Evolutionary conservation across 331 rosid genomes (phyloP), one percentile per base, ranked within the genome.

Genomic region (Erythrophleum ivorense): DNA sequence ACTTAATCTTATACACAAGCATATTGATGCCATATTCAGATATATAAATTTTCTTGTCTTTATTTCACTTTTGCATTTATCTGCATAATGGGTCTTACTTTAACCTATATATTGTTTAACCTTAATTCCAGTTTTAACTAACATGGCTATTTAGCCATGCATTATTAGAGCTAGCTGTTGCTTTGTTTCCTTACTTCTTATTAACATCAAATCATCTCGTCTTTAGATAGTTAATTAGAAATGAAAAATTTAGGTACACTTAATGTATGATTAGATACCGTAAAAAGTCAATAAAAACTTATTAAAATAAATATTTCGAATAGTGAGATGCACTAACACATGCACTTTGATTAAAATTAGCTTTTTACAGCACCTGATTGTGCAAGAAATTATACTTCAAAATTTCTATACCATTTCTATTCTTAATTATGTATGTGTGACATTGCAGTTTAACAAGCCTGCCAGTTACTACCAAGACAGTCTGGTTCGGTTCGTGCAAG

Each of bases 401-500:
- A 8, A 31, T 29, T 60, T 29, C 8, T 0, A 0, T 29, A 6
- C 48, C 62, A 16, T 67, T 68, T n/a, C 5, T 9, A 8, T 65
- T 38, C 54, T 45, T 43, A 24, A 53, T 36, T 38, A 40, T 40
- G 59, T 3, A 40, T 66, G 76, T 78, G n/a, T 77, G 81, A n/a
- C 40, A 12, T 62, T 85, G 86, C 66, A 89, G 92, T 10, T 64
- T 50, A 76, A 45, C 38, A 18, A 9, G 31, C 71, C 36, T 14
- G 59, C 67, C 0, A 7, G 4, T 7, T 62, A 80, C 18, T 88
- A 88, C 77, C 74, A 69, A 84, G 84, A 85, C 14, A 90, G 92
- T 67, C 79, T 88, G 9, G 14, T 78, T 69, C 43, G 34, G 15
- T 90, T 82, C 65, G 84, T 69, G 67, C 19, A 86, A 78, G 78